These are phyloP conservation scores for Coemansia sp. DNA, from an alignment of 192 early-diverging fungal genomes.

Conservation along the genomic window DNA sequence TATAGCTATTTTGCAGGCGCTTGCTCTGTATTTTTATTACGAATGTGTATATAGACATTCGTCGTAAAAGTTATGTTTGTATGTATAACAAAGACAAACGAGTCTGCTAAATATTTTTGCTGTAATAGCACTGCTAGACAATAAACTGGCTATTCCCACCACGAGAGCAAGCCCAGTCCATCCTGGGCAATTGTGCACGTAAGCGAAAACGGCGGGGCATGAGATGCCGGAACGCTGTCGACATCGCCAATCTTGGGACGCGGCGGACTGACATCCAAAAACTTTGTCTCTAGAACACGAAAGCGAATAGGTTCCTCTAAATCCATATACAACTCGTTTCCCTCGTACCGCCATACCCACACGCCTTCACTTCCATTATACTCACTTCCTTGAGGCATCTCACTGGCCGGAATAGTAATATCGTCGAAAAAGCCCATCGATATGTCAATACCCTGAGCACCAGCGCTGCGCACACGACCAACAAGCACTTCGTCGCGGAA, in stretches of 20 bases:
- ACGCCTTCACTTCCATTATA: conserved; percentile 71
- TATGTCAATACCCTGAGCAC: conserved; percentile 67
- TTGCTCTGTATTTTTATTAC: no score
- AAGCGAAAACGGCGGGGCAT: conserved; percentile 38
- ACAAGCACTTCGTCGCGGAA: conserved; percentile 84
- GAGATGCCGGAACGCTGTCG: conserved; percentile 17
- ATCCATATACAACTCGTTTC: conserved; percentile 79
- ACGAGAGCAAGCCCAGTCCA: conserved; percentile 68
- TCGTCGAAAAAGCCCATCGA: conserved; percentile 92
- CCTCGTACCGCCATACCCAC: conserved; percentile 87
- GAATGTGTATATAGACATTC: no score
- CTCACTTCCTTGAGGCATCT: conserved; percentile 62
- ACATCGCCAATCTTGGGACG: conserved; percentile 42
- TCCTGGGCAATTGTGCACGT: conserved; percentile 65
- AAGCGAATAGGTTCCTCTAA: conserved; percentile 75
- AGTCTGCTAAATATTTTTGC: no score
- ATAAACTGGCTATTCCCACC: conserved; percentile 56
- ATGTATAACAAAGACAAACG: no score
- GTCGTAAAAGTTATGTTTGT: no score
- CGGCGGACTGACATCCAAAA: conserved; percentile 69
- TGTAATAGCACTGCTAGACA: no score
- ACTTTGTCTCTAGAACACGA: conserved; percentile 69
- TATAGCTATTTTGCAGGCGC: no score
- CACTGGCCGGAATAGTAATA: conserved; percentile 70
- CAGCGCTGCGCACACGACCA: conserved; percentile 74